phyloP scores from a whole-genome alignment of 2,329 filamentous ascomycete genomes.

The Pestalotiopsis sp. region DNA sequence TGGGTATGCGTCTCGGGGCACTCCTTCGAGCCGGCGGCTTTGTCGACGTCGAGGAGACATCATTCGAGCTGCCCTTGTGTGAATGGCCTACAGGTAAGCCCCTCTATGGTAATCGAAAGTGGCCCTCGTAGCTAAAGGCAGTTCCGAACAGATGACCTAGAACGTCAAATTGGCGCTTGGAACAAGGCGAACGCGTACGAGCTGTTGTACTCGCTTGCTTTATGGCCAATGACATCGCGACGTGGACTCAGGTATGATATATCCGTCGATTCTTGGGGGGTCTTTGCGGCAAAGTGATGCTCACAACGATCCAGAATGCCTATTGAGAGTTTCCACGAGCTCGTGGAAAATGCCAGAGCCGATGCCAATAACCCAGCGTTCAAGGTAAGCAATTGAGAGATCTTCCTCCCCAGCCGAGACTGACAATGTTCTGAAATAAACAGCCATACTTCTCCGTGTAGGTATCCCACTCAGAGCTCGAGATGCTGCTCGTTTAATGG shows the following conservation, averaged over 20 bases:
- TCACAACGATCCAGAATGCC: slow-evolving; percentile 2
- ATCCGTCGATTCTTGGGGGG: background rate
- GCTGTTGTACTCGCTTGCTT: slow-evolving; percentile 55
- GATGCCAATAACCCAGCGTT: slow-evolving; percentile 9
- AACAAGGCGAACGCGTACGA: slow-evolving; percentile 59
- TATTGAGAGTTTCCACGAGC: slow-evolving; percentile 3
- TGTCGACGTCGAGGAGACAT: slow-evolving; percentile 63
- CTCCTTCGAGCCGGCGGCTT: slow-evolving; percentile 67
- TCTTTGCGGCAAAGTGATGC: background rate
- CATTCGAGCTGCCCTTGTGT: slow-evolving; percentile 71
- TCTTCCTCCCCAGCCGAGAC: background rate
- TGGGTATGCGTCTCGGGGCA: slow-evolving; percentile 60
- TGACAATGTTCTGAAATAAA: background rate
- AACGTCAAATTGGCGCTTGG: slow-evolving; percentile 54
- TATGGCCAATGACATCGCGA: slow-evolving; percentile 59
- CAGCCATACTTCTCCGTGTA: slow-evolving; percentile 13
- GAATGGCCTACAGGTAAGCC: slow-evolving; percentile 68
- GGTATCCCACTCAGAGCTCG: background rate
- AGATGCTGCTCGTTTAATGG: background rate
- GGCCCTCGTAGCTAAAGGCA: background rate
- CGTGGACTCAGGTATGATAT: slow-evolving; percentile 35
- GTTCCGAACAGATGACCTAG: slow-evolving; percentile 45
- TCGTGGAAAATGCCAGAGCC: slow-evolving; percentile 1
- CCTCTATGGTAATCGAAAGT: slow-evolving; percentile 4
- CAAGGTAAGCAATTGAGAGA: slow-evolving; percentile 2